Evolutionary conservation across 257 asterid species (phyloP).

Genomic region (Solanum acaule): DNA sequence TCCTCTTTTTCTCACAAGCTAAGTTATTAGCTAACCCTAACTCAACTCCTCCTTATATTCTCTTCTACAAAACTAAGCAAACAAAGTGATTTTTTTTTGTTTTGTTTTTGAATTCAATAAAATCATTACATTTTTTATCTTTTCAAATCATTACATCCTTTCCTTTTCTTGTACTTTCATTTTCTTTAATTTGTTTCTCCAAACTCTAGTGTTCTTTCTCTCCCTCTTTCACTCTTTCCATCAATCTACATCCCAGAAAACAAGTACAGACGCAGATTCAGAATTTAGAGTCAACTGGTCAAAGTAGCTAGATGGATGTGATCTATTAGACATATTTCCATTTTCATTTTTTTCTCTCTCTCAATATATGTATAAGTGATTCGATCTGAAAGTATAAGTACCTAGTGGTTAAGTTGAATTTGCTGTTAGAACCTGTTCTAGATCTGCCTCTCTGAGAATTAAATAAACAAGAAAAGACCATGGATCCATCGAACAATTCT

Average conservation of each 20-base stretch:
- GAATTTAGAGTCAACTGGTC: background rate
- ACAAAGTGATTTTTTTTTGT: background rate
- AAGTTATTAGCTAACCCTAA: background rate
- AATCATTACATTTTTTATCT: slow-evolving; percentile 6
- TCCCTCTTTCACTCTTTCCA: background rate
- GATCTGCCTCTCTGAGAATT: background rate
- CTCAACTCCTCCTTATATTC: background rate
- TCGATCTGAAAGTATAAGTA: too few species aligned
- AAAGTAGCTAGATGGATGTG: background rate
- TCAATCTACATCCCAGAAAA: background rate
- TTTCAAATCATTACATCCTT: slow-evolving; percentile 19
- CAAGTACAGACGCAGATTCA: background rate
- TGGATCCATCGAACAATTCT: slow-evolving; percentile 15
- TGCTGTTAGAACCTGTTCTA: background rate
- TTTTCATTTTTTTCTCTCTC: background rate
- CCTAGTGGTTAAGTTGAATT: background rate
- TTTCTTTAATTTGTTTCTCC: background rate
- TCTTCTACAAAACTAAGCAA: background rate
- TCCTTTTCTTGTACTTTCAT: slow-evolving; percentile 15
- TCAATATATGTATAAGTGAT: too few species aligned
- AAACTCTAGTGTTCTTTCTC: background rate
- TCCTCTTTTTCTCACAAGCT: background rate
- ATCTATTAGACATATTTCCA: background rate
- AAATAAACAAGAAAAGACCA: background rate
- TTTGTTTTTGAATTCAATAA: background rate